Conservation (phyloP, 495 filamentous ascomycete genomes). For the Daldinia loculata region DNA sequence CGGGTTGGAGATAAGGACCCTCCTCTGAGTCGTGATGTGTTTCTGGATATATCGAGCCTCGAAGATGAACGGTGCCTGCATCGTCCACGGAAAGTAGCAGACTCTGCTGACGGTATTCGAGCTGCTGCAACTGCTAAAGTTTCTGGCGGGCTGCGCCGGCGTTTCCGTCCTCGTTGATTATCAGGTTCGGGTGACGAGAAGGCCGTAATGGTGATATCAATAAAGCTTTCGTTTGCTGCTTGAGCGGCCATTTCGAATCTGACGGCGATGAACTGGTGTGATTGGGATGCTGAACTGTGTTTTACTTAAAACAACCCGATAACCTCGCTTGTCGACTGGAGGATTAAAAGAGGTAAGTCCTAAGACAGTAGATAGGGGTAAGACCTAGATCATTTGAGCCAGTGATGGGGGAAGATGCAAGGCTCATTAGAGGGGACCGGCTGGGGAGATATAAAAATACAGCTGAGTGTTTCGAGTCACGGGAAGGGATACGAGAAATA, state of each 20-base stretch:
- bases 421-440: not conserved
- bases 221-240: slow-evolving; percentile 29
- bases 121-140: slow-evolving; percentile 25
- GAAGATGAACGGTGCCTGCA: slow-evolving; percentile 51
- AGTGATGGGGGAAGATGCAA: slow-evolving; percentile 7
- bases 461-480: slow-evolving; percentile 3
- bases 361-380: slow-evolving; percentile 3
- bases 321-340: slow-evolving; percentile 12
- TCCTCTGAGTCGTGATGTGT: slow-evolving; percentile 41
- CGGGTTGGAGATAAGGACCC: slow-evolving; percentile 47
- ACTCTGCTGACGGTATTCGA: slow-evolving; percentile 48
- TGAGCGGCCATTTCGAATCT: slow-evolving; percentile 22
- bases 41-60: slow-evolving; percentile 43
- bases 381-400: not conserved
- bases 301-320: slow-evolving; percentile 10
- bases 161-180: slow-evolving; percentile 47
- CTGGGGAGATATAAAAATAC: slow-evolving; percentile 13
- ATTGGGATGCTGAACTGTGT: slow-evolving; percentile 7
- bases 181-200: slow-evolving; percentile 47
- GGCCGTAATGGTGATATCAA: slow-evolving; percentile 42
- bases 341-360: slow-evolving; percentile 4
- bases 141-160: slow-evolving; percentile 43
- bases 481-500: slow-evolving; percentile 13
- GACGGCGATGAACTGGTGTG: not conserved
- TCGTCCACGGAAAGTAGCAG: slow-evolving; percentile 52